A percentile compares a stretch with the other conserved stretches of the same genome.
These are phyloP conservation scores for Syzygium aromaticum DNA, from an alignment of 345 rosid species.

Conservation along the genomic window DNA sequence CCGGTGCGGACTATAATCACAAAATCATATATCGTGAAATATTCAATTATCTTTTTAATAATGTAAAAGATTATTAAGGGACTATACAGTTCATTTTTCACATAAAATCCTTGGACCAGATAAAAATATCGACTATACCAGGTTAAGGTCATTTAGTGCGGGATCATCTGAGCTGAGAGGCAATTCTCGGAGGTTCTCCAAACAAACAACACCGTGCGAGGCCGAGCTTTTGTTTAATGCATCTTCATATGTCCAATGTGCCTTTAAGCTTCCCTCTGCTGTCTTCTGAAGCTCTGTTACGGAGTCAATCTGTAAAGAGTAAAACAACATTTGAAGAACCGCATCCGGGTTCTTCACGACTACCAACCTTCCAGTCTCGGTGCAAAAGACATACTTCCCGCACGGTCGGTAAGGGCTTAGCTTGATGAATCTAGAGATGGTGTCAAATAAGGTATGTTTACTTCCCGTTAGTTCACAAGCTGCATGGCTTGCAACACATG, in stretches of 20 bases:
- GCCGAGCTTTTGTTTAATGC: constrained; percentile 5
- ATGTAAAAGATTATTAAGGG: background rate
- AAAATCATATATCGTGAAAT: background rate
- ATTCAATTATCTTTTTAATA: background rate
- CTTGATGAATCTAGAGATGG: constrained; percentile 38
- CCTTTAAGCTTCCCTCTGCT: background rate
- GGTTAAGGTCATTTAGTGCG: constrained; percentile 44
- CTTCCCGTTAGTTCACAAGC: constrained; percentile 56
- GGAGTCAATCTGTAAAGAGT: background rate
- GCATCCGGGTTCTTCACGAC: background rate
- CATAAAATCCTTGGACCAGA: background rate
- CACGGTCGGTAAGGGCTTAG: constrained; percentile 55
- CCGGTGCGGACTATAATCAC: background rate
- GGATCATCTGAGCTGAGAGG: constrained; percentile 21
- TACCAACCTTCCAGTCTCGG: background rate
- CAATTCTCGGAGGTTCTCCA: constrained; percentile 21
- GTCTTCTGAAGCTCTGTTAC: background rate
- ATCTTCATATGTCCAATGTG: background rate
- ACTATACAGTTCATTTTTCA: background rate
- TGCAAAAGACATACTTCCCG: constrained; percentile 4
- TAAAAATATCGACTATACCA: constrained; percentile 21
- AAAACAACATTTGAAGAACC: constrained; percentile 1
- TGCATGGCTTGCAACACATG: constrained; percentile 41
- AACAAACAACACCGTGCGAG: background rate
- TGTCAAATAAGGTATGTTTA: constrained; percentile 43